Conservation (phyloP, 352 stramenopile species). For the Poterioochromonas sp. region DNA sequence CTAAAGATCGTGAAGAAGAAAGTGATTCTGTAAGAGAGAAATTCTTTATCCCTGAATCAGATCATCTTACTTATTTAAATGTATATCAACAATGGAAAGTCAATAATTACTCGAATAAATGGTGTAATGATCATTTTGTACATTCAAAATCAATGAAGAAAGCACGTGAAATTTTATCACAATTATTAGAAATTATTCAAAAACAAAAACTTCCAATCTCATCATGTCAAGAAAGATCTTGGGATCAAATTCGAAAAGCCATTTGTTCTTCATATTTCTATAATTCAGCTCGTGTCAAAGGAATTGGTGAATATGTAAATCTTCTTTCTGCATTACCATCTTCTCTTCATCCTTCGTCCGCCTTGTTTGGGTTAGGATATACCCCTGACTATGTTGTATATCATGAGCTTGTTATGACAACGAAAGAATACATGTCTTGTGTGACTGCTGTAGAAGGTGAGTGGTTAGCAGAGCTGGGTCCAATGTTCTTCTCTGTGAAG, state of each 20-base stretch:
- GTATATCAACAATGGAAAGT: constrained; percentile 81
- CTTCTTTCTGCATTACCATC: constrained; percentile 92
- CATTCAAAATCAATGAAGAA: constrained; percentile 90
- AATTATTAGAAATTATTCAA: constrained; percentile 97
- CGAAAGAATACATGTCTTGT: constrained; percentile 81
- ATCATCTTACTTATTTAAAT: constrained; percentile 51
- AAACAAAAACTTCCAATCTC: constrained; percentile 58
- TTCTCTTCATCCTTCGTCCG: constrained; percentile 88
- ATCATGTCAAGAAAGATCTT: constrained; percentile 66
- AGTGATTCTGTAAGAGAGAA: constrained; percentile 91
- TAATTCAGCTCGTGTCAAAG: constrained; percentile 97
- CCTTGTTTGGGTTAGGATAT: constrained; percentile 95
- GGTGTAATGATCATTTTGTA: constrained; percentile 89
- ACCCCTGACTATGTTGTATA: constrained; percentile 98
- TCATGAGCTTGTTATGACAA: constrained; percentile 98
- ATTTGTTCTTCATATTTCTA: constrained; percentile 99
- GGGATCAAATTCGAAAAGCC: constrained; percentile 93
- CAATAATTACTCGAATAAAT: constrained; percentile 86
- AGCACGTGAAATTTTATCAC: constrained; percentile 69
- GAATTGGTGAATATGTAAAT: constrained; percentile 98
- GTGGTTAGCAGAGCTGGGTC: constrained; percentile 96
- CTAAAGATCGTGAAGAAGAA: constrained; percentile 93
- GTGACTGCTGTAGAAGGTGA: constrained; percentile 95
- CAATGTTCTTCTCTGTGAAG: constrained; percentile 99
- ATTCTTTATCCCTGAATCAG: constrained; percentile 67